phyloP scores from a whole-genome alignment of 306 rosid genomes.

The Glycine soja region DNA sequence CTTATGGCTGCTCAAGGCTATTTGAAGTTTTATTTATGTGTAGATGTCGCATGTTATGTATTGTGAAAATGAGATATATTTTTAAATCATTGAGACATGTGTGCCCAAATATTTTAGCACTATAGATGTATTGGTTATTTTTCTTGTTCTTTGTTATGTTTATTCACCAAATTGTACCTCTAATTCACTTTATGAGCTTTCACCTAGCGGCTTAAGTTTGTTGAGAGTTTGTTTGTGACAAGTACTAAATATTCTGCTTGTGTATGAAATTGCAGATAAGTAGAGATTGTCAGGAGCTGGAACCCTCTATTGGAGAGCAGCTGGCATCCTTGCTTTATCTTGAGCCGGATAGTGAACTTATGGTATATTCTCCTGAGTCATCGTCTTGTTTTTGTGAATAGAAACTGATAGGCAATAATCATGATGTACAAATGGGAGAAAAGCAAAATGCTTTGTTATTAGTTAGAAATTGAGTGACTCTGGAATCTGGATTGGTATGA shows the following conservation, averaged over 20 bases:
- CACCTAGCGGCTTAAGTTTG: conserved; percentile 1
- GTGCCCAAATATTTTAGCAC: background rate
- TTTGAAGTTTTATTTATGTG: background rate
- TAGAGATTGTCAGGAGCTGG: conserved; percentile 99
- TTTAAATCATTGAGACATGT: background rate
- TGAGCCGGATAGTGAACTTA: conserved; percentile 98
- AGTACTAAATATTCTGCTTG: conserved; percentile 27
- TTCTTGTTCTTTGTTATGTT: background rate
- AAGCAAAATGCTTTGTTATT: conserved; percentile 14
- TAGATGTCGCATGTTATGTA: background rate
- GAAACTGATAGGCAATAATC: conserved; percentile 16
- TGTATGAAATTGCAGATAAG: conserved; percentile 79
- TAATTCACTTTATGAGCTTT: conserved; percentile 11
- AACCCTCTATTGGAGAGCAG: conserved; percentile 93
- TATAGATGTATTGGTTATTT: conserved; percentile 6
- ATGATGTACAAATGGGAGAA: conserved; percentile 18
- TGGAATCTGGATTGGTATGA: background rate
- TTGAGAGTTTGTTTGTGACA: background rate
- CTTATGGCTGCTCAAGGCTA: conserved; percentile 31
- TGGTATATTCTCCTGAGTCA: conserved; percentile 66
- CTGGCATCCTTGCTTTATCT: conserved; percentile 94
- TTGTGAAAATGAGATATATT: background rate
- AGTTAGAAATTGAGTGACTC: conserved; percentile 17
- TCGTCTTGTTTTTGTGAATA: conserved; percentile 27
- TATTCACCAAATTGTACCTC: background rate